Evolutionary conservation across 805 yeast genomes (phyloP).

Genomic region (Maudiozyma barnettii): DNA sequence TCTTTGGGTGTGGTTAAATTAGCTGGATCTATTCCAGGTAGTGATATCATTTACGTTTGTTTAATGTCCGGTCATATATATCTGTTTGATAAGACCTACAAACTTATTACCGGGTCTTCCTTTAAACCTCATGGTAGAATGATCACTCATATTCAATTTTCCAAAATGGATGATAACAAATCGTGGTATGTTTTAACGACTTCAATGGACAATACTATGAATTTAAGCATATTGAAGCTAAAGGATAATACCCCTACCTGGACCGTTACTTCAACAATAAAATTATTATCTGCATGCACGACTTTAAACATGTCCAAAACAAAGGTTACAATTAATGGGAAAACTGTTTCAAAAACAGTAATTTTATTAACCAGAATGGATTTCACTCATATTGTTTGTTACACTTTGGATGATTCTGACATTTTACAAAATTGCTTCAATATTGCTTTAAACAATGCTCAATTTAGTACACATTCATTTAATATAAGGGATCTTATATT

Average conservation of each 20-base stretch:
- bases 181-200: constrained; percentile 39
- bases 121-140: constrained; percentile 33
- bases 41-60: constrained; percentile 12
- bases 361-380: constrained; percentile 52
- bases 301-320: constrained; percentile 34
- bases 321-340: constrained; percentile 8
- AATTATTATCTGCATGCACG: constrained; percentile 43
- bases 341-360: constrained; percentile 23
- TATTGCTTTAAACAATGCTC: constrained; percentile 63
- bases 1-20: constrained; percentile 14
- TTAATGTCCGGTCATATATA: constrained; percentile 20
- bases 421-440: constrained; percentile 32
- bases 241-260: not conserved
- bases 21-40: constrained; percentile 13
- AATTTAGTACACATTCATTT: constrained; percentile 56
- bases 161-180: constrained; percentile 6
- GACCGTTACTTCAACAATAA: constrained; percentile 20
- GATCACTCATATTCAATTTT: constrained; percentile 29
- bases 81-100: constrained; percentile 6
- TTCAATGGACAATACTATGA: constrained; percentile 50
- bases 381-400: constrained; percentile 46
- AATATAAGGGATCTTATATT: constrained; percentile 19
- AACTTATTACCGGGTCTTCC: not conserved
- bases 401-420: constrained; percentile 12
- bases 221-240: constrained; percentile 27